Base-by-base conservation (phyloP, 805 yeast genomes). In the Candida takata region DNA sequence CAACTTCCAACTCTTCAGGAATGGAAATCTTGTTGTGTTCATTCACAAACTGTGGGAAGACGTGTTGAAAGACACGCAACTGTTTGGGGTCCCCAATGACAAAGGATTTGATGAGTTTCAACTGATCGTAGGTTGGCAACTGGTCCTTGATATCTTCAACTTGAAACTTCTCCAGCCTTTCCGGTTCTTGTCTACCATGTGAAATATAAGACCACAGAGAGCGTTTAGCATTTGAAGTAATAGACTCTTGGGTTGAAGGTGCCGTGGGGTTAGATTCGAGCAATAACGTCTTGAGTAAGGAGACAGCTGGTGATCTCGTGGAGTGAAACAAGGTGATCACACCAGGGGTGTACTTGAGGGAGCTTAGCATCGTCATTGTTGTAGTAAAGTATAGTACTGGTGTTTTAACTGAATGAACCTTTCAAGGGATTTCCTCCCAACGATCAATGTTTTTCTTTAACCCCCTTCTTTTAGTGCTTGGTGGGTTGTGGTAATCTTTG, bases 331-430 rank as follows among this genome's bases (percentile, higher is more conserved):
- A 38, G 4, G 77, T 64, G 34, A 72, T 62, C 2, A 64, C 60
- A 14, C 76, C 66, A 2, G 74, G 69, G 15, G 62, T 57, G 12
- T 45, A 41, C 44, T 70, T 76, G 8, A 71, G 47, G 4, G 74
- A 58, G 44, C 54, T 69, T 38, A 72, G 60, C 67, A 71, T 61
- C 6, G 76, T 20, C 23, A 20, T 20, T 8, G 7, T 2, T 20
- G 23, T 10, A 20, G 23, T 20, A 10, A n/a, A n/a, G n/a, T n/a
- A n/a, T n/a, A n/a, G n/a, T n/a, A n/a, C n/a, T n/a, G n/a, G n/a
- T n/a, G n/a, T n/a, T n/a, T n/a, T n/a, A n/a, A n/a, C n/a, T n/a
- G n/a, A n/a, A n/a, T n/a, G n/a, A n/a, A n/a, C n/a, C n/a, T n/a
- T n/a, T n/a, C n/a, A n/a, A n/a, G n/a, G n/a, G n/a, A n/a, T n/a